Evolutionary conservation across 305 asterid species (phyloP).

Genomic region (Fraxinus angustifolia): DNA sequence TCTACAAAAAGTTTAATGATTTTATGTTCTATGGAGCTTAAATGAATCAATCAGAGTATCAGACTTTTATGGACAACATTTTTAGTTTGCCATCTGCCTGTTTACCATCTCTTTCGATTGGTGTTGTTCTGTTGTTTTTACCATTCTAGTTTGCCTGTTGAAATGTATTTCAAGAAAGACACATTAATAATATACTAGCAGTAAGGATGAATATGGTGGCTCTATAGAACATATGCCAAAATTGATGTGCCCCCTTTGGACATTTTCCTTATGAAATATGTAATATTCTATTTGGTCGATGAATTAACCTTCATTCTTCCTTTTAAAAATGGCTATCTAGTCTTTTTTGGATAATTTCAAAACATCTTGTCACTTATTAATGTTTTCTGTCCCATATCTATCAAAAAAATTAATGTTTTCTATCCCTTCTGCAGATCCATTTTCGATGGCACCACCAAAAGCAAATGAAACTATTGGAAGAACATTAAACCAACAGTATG

Average conservation of each 20-base stretch:
- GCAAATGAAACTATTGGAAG: constrained; percentile 90
- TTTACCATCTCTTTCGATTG: neutral
- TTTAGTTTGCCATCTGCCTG: neutral
- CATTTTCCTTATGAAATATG: neutral
- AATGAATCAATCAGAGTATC: neutral
- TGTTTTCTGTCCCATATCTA: neutral
- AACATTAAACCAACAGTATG: constrained; percentile 88
- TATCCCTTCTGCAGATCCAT: constrained; percentile 60
- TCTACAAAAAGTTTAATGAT: neutral
- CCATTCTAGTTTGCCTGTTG: neutral
- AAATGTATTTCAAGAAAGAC: neutral
- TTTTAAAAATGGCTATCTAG: neutral
- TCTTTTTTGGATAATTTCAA: neutral
- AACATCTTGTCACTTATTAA: constrained; percentile 17
- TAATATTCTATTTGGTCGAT: neutral
- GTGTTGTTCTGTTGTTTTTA: neutral
- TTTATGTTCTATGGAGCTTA: neutral
- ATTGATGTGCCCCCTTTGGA: neutral
- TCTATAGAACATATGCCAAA: neutral
- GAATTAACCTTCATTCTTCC: neutral
- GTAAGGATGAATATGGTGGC: neutral
- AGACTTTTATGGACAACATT: neutral
- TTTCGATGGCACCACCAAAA: constrained; percentile 92
- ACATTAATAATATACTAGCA: neutral
- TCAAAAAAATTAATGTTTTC: constrained; percentile 15